Conservation (phyloP, 2,329 filamentous ascomycete species). For the Beauveria varroae region DNA sequence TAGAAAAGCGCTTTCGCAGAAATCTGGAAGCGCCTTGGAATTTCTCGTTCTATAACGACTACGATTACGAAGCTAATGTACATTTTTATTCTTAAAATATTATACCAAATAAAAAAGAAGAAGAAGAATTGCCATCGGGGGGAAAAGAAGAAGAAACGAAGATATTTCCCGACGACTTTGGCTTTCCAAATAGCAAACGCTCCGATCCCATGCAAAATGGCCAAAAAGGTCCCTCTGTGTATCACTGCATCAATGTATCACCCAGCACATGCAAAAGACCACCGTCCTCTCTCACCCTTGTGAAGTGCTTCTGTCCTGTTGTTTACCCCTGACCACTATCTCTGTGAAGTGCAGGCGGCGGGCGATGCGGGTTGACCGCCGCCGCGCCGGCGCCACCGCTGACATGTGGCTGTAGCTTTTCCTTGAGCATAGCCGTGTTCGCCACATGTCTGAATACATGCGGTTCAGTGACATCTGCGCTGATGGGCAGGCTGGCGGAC, state of each 20-base stretch:
- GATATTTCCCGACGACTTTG: neutral
- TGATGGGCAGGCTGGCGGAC: neutral
- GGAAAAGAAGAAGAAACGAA: neutral
- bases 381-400: neutral
- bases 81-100: neutral
- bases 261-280: neutral
- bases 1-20: neutral
- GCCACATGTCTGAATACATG: neutral
- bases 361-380: neutral
- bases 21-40: neutral
- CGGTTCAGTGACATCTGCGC: neutral
- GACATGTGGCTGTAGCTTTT: neutral
- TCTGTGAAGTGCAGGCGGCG: neutral
- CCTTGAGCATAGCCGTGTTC: neutral
- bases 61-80: slow-evolving; percentile 8
- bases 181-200: slow-evolving; percentile 3
- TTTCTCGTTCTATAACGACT: neutral
- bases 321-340: neutral
- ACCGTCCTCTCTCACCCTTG: neutral
- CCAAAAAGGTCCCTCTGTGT: neutral
- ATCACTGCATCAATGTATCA: neutral
- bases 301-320: neutral
- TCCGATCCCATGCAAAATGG: neutral
- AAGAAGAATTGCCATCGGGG: neutral
- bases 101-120: neutral